A percentile compares a stretch with the other conserved stretches of the same genome.
phyloP scores from a whole-genome alignment of 352 stramenopile species.

The Salisapilia sapeloensis region DNA sequence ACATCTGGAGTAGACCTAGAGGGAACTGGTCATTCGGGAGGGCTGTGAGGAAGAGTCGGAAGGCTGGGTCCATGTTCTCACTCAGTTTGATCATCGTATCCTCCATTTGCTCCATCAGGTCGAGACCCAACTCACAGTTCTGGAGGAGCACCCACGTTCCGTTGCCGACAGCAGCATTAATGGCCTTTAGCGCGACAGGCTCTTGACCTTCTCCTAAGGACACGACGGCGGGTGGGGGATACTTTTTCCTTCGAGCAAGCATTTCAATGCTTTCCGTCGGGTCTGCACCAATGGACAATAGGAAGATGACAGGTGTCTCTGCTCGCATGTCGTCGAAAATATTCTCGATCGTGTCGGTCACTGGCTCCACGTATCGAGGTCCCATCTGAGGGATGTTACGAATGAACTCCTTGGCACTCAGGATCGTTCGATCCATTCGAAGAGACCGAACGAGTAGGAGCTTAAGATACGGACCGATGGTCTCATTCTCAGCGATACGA shows the following conservation, averaged over 20 bases:
- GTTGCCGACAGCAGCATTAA: slow-evolving; percentile 93
- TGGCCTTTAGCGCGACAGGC: slow-evolving; percentile 92
- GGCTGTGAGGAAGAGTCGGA: slow-evolving; percentile 96
- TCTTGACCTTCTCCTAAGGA: slow-evolving; percentile 98
- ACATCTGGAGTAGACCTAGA: slow-evolving; percentile 96
- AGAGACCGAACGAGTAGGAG: slow-evolving; percentile 93
- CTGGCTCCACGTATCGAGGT: slow-evolving; percentile 91
- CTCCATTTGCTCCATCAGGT: slow-evolving; percentile 98
- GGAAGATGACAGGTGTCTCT: slow-evolving; percentile 95
- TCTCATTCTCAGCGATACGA: slow-evolving; percentile 83
- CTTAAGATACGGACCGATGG: slow-evolving; percentile 93
- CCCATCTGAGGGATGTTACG: slow-evolving; percentile 94
- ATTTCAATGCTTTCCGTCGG: slow-evolving; percentile 96
- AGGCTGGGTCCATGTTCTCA: slow-evolving; percentile 91
- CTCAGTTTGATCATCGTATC: slow-evolving; percentile 92
- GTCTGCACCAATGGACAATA: slow-evolving; percentile 94
- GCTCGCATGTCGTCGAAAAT: slow-evolving; percentile 95
- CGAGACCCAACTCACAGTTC: slow-evolving; percentile 96
- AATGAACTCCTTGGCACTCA: slow-evolving; percentile 96
- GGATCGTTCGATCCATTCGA: slow-evolving; percentile 94
- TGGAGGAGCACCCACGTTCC: slow-evolving; percentile 96
- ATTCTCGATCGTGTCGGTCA: slow-evolving; percentile 98
- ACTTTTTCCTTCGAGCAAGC: slow-evolving; percentile 93
- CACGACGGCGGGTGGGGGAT: slow-evolving; percentile 90
- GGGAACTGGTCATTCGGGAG: slow-evolving; percentile 94